phyloP scores from a whole-genome alignment of 352 stramenopile species.

The Elongisporangium undulatum region DNA sequence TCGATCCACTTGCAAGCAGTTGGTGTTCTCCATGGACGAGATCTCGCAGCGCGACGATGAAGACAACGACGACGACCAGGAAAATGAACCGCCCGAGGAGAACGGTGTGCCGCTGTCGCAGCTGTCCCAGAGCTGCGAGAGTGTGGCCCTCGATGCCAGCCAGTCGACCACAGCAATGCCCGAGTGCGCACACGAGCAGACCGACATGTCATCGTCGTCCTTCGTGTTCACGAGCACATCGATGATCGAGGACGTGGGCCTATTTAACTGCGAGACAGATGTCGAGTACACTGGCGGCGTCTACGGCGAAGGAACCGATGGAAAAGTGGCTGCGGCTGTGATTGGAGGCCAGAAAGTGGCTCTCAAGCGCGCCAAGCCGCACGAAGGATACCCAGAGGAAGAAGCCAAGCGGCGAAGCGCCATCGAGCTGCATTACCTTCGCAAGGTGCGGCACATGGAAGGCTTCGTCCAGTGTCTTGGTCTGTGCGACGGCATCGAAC shows the following conservation, averaged over 20 bases:
- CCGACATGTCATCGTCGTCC: slow-evolving; percentile 7
- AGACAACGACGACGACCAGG: not conserved
- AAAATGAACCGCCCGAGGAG: slow-evolving; percentile 5
- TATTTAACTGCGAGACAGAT: slow-evolving; percentile 82
- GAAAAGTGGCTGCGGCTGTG: slow-evolving; percentile 70
- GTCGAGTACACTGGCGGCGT: slow-evolving; percentile 79
- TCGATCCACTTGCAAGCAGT: not conserved
- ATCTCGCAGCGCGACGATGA: not conserved
- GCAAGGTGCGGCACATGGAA: slow-evolving; percentile 65
- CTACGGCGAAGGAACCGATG: slow-evolving; percentile 83
- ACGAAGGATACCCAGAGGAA: slow-evolving; percentile 67
- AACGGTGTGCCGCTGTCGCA: slow-evolving; percentile 20
- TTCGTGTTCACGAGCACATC: slow-evolving; percentile 69
- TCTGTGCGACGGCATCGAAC: slow-evolving; percentile 76
- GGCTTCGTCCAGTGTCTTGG: slow-evolving; percentile 82
- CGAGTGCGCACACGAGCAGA: slow-evolving; percentile 13
- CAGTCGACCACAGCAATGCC: slow-evolving; percentile 1
- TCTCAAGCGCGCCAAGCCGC: slow-evolving; percentile 76
- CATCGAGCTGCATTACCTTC: slow-evolving; percentile 77
- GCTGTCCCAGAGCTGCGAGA: slow-evolving; percentile 13
- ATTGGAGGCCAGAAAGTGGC: slow-evolving; percentile 78
- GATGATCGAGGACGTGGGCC: slow-evolving; percentile 75
- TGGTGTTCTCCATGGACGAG: not conserved
- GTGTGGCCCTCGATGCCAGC: slow-evolving; percentile 4
- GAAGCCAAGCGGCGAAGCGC: slow-evolving; percentile 79